Base-by-base conservation (phyloP, 192 early-diverging fungal genomes). In the Podila horticola region DNA sequence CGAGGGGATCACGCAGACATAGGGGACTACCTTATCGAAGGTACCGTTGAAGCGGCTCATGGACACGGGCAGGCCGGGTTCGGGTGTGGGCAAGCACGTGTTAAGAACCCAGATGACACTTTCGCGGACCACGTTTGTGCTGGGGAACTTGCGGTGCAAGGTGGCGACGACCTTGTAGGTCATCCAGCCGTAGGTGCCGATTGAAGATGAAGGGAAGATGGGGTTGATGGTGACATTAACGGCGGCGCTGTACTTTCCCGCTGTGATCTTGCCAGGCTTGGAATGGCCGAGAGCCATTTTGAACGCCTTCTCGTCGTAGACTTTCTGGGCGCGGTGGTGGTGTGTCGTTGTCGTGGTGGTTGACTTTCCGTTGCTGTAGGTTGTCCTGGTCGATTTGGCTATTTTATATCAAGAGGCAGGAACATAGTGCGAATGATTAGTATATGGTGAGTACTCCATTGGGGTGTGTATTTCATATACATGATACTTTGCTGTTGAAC, bases 1-100 rank as follows among this genome's bases (percentile, higher is more conserved):
- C 11, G 74, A 76, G 28, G 67, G 67, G 20, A 70, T 66, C 38
- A 61, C 51, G 26, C 74, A 75, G 36, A 69, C 7, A n/a, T 69
- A 75, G 2, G 59, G 74, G 15, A 69, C 28, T 0, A 22, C 29
- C 4, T 61, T 45, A 2, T 24, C 22, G 30, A 69, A 34, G 17
- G 45, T 62, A 13, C 67, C 67, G 2, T 64, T 58, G 55, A 62
- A 69, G 20, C 38, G 50, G 6, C 51, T 69, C 66, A 68, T 64
- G 5, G 66, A 17, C 7, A 64, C 28, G 49, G 49, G 28, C 13
- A 34, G 8, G 10, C 24, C 22, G 3, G 20, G 20, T 4, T 13
- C 11, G 6, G 67, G 58, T 36, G 7, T 15, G 19, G 52, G 33
- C 10, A 69, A 4, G 15, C 20, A 33, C 0, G 50, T 34, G 50